Evolutionary conservation across 208 protist genomes (phyloP), one percentile per base, ranked within the genome.

Genomic region (Trypanosoma platydactyli): DNA sequence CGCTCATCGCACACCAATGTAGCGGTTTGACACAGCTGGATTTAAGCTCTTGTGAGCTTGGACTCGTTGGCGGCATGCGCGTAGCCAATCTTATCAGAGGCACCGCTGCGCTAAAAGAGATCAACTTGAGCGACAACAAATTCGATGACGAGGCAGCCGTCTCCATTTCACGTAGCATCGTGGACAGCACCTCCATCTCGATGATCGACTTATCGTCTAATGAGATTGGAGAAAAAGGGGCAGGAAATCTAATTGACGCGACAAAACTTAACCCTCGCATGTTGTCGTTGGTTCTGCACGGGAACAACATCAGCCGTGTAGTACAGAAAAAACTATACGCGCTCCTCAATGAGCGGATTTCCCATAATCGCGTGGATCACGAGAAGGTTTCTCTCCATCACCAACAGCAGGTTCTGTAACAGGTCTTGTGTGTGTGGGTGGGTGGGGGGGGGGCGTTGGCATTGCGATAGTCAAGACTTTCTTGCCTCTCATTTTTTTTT

Each of bases 321-420:
- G 80, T 89, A 9, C 87, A 94, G 77, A 89, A 92, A 71, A 93
- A 88, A 68, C 79, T 92, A 52, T 83, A 91, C 60, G 81, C 73
- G 22, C 45, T 93, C n/a, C 64, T 95, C 11, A 85, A 84, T 40
- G 87, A 94, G 42, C 87, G 87, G 6, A 35, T 92, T 27, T 64
- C 65, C 16, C 72, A 76, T 44, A 92, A 94, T 46, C 81, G 83
- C 25, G 64, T 80, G 11, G 35, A 88, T 56, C 75, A 62, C 20
- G 61, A 62, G 1, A 52, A 66, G 56, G 49, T 49, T 7, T 42
- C 29, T 30, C 54, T 71, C 15, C 29, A 54, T 4, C 50, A 56
- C 5, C 57, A 49, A 52, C 42, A 55, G 59, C 42, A 64, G 27
- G 25, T 70, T 9, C 6, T 64, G 15, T 22, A 52, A 9, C 49